These are phyloP conservation scores for Fusarium pininemorale DNA, from an alignment of 2,329 filamentous ascomycete genomes.

Conservation along the genomic window DNA sequence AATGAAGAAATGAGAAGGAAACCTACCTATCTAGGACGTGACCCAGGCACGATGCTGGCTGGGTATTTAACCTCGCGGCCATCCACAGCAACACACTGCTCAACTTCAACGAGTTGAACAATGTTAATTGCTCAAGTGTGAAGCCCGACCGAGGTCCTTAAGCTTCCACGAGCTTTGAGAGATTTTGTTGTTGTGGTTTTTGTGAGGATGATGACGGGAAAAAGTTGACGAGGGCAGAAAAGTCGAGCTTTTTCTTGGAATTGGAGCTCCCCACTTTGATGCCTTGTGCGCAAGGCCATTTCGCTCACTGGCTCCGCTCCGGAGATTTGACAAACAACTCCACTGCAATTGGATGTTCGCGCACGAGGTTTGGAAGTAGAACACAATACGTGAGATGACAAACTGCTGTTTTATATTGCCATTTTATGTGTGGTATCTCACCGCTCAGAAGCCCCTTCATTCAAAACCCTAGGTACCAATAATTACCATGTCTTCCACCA, in stretches of 20 bases:
- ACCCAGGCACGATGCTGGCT: constrained; percentile 39
- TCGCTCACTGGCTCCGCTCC: neutral
- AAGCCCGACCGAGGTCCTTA: constrained; percentile 24
- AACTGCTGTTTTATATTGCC: neutral
- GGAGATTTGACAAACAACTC: constrained; percentile 1
- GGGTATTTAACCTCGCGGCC: constrained; percentile 37
- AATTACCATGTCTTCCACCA: neutral
- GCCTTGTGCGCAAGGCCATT: constrained; percentile 45
- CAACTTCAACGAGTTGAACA: constrained; percentile 26
- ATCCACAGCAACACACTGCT: constrained; percentile 39
- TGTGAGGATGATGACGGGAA: constrained; percentile 29
- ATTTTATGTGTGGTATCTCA: neutral
- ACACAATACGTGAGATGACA: neutral
- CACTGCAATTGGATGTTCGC: neutral
- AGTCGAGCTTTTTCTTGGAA: constrained; percentile 38
- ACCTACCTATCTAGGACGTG: constrained; percentile 48
- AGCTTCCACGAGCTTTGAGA: constrained; percentile 18
- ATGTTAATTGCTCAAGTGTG: constrained; percentile 27
- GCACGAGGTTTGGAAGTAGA: neutral
- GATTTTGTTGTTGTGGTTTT: constrained; percentile 15
- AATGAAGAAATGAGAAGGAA: neutral
- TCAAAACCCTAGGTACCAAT: too few species aligned
- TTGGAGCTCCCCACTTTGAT: constrained; percentile 44
- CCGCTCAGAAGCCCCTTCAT: neutral
- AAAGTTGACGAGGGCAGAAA: constrained; percentile 18